Percentiles rank a stretch among this genome's conserved stretches.
These are phyloP conservation scores for Cladosporium sp. DNA, from an alignment of 2,329 filamentous ascomycete species.

Conservation along the genomic window DNA sequence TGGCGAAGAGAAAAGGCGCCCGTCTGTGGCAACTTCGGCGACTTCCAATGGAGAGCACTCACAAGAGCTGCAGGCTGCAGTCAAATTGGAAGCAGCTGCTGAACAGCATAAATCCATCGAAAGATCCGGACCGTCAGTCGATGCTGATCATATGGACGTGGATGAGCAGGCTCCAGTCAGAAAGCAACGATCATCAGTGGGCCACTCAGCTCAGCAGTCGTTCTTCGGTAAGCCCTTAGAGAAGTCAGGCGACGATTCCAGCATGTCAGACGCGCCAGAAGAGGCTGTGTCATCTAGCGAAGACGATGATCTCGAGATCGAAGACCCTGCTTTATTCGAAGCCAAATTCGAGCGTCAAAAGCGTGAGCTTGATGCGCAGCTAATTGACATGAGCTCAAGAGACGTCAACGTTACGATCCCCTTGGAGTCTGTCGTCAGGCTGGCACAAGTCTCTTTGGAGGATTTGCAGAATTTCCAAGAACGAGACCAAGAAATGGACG, in stretches of 20 bases:
- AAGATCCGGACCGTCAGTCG: neutral
- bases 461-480: constrained; percentile 26
- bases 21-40: neutral
- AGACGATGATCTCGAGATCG: constrained; percentile 45
- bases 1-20: constrained; percentile 36
- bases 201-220: constrained; percentile 28
- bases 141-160: constrained; percentile 24
- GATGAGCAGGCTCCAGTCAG: constrained; percentile 18
- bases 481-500: constrained; percentile 24
- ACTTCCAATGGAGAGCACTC: constrained; percentile 3
- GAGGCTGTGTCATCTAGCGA: constrained; percentile 35
- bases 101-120: neutral
- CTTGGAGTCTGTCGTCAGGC: constrained; percentile 40
- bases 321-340: constrained; percentile 44
- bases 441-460: constrained; percentile 35
- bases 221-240: constrained; percentile 29
- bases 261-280: constrained; percentile 20
- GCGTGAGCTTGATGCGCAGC: constrained; percentile 39
- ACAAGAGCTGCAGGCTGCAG: constrained; percentile 3
- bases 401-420: constrained; percentile 41
- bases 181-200: constrained; percentile 15
- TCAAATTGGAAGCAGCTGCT: constrained; percentile 12
- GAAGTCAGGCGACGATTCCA: constrained; percentile 16
- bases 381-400: constrained; percentile 39
- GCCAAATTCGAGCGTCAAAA: constrained; percentile 45